phyloP scores from a whole-genome alignment of 257 asterid genomes.

The Coffea eugenioides region DNA sequence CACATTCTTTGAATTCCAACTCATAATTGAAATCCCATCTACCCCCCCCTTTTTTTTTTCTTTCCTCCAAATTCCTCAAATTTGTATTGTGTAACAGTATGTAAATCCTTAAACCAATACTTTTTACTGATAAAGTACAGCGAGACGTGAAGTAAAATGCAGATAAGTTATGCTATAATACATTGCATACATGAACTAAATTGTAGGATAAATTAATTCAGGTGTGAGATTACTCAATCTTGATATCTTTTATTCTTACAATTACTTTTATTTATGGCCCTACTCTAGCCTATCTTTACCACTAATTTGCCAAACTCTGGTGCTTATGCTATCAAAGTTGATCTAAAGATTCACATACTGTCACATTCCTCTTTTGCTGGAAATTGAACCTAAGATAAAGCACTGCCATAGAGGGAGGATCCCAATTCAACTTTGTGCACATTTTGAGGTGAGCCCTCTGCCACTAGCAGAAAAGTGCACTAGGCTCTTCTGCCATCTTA shows the following conservation, averaged over 20 bases:
- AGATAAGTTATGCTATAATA: neutral
- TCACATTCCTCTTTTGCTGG: neutral
- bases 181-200: neutral
- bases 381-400: neutral
- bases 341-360: slow-evolving; percentile 12
- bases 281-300: neutral
- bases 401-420: neutral
- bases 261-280: neutral
- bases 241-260: neutral
- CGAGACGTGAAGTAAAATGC: neutral
- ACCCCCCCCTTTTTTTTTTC: too few relatives aligned
- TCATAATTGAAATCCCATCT: neutral
- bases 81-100: neutral
- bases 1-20: neutral
- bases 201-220: neutral
- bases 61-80: neutral
- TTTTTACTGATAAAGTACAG: neutral
- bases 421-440: slow-evolving; percentile 15
- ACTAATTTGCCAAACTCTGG: slow-evolving; percentile 8
- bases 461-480: neutral
- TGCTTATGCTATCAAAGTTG: slow-evolving; percentile 2
- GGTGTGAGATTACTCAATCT: neutral
- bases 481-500: neutral
- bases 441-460: neutral
- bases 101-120: neutral